phyloP scores from a whole-genome alignment of 2,329 filamentous ascomycete species.

The Furcasterigmium sp. region DNA sequence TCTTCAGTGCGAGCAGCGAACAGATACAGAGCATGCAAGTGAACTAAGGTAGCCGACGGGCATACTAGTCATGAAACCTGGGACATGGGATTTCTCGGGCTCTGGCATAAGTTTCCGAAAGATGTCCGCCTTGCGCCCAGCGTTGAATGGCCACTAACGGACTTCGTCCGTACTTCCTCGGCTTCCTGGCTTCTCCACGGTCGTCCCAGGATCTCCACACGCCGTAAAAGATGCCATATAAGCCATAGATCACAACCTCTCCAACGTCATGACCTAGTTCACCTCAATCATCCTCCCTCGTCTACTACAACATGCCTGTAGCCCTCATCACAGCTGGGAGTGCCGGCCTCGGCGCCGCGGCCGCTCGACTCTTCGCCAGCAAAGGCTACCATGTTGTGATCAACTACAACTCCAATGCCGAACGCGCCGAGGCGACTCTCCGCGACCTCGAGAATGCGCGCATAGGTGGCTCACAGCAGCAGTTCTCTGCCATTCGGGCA shows the following conservation, averaged over 20 bases:
- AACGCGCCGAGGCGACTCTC: slow-evolving; percentile 49
- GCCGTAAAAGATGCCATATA: no score
- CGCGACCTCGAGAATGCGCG: slow-evolving; percentile 36
- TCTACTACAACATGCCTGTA: slow-evolving; percentile 1
- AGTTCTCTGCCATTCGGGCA: slow-evolving; percentile 53
- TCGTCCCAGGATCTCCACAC: no score
- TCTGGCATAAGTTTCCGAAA: no score
- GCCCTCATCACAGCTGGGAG: slow-evolving; percentile 29
- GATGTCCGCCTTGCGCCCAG: no score
- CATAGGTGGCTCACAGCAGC: slow-evolving; percentile 20
- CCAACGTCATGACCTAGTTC: not conserved
- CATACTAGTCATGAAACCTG: no score
- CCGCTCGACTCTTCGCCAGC: slow-evolving; percentile 55
- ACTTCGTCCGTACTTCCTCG: no score
- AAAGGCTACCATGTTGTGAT: slow-evolving; percentile 61
- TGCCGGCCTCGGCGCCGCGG: slow-evolving; percentile 57
- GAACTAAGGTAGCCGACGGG: no score
- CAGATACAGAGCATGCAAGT: no score
- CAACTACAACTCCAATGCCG: slow-evolving; percentile 56
- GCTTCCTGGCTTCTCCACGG: no score
- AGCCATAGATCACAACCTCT: not conserved
- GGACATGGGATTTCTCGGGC: no score
- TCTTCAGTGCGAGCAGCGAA: no score
- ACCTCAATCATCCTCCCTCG: not conserved
- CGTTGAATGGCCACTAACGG: no score